Evolutionary conservation across 805 yeast genomes (phyloP).

Genomic region (Blastobotrys americana): DNA sequence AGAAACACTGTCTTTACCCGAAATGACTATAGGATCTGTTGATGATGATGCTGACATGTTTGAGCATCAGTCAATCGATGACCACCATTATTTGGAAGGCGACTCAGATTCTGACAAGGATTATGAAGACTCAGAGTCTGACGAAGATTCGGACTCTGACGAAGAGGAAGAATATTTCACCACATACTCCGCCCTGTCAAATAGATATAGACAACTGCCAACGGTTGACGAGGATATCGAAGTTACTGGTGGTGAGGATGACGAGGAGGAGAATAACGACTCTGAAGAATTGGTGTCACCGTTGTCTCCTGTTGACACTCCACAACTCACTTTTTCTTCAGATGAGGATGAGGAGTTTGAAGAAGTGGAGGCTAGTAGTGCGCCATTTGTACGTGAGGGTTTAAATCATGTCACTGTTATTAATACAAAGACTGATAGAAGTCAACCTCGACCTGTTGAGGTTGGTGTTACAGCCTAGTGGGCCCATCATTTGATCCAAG

Average conservation of each 20-base stretch:
- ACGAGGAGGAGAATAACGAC: constrained; percentile 8
- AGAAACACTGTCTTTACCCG: too few relatives aligned
- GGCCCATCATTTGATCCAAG: background rate
- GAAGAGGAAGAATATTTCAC: constrained; percentile 12
- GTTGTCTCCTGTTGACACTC: too few relatives aligned
- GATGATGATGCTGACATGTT: background rate
- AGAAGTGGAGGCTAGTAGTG: constrained; percentile 6
- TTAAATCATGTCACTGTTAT: constrained; percentile 2
- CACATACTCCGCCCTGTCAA: constrained; percentile 10
- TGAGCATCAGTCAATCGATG: background rate
- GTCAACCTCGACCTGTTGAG: too few relatives aligned
- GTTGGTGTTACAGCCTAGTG: background rate
- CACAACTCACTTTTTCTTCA: constrained; percentile 19
- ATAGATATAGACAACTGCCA: constrained; percentile 13
- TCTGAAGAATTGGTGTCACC: too few relatives aligned
- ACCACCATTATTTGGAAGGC: background rate
- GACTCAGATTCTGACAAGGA: background rate
- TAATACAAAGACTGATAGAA: too few relatives aligned
- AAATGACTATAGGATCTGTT: too few relatives aligned
- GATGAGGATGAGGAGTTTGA: constrained; percentile 21
- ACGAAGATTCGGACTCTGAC: constrained; percentile 26
- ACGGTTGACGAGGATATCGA: constrained; percentile 18
- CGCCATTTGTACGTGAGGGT: constrained; percentile 2
- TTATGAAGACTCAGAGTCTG: constrained; percentile 28
- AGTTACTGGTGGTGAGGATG: constrained; percentile 8